These are phyloP conservation scores for Botryotinia convoluta DNA, from an alignment of 2,329 filamentous ascomycete genomes.

Conservation along the genomic window DNA sequence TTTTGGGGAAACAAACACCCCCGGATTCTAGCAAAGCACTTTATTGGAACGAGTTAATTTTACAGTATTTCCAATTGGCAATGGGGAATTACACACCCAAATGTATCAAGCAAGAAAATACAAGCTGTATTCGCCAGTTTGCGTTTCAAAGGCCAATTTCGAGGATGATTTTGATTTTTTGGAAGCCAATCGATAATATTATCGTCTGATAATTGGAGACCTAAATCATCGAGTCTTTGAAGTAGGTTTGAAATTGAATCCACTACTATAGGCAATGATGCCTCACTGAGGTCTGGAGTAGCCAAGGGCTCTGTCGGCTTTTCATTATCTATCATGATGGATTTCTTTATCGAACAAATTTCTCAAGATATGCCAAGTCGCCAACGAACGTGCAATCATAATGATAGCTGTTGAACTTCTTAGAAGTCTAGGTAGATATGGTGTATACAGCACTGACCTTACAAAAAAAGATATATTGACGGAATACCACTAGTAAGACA, in stretches of 20 bases:
- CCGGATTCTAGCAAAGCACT: constrained; percentile 13
- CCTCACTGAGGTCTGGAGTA: background rate
- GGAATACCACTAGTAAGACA: background rate
- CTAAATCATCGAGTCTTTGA: constrained; percentile 1
- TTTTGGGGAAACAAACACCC: background rate
- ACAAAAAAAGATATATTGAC: background rate
- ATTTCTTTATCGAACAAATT: background rate
- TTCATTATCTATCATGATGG: constrained; percentile 1
- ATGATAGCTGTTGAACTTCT: background rate
- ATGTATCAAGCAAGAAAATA: constrained; percentile 14
- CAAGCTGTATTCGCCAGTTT: constrained; percentile 8
- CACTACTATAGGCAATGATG: background rate
- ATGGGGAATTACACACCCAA: background rate
- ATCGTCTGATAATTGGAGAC: background rate
- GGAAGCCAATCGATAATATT: constrained; percentile 4
- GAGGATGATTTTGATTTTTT: constrained; percentile 5
- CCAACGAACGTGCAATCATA: background rate
- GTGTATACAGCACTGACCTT: background rate
- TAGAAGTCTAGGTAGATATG: background rate
- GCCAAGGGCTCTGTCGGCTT: background rate
- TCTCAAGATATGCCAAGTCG: background rate
- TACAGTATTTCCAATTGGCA: background rate
- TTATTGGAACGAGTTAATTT: background rate
- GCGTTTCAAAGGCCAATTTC: constrained; percentile 12
- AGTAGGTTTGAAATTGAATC: background rate